Conservation (phyloP, 176 grass and related monocot genomes). For the Guadua angustifolia region DNA sequence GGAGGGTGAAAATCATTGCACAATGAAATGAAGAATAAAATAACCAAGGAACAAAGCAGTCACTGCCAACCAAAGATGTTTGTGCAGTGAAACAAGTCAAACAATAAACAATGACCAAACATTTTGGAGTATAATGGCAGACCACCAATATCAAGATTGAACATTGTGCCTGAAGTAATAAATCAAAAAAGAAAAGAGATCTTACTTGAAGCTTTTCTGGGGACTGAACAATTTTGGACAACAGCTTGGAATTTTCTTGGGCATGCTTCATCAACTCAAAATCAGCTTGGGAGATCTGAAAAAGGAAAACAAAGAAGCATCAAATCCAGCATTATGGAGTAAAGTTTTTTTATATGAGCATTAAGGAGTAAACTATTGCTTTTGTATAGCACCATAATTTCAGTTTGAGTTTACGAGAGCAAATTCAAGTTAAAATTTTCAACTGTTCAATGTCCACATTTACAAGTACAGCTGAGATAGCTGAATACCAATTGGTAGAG, state of each 20-base stretch:
- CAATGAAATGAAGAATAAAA: too few relatives aligned
- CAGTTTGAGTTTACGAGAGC: neutral
- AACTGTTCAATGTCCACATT: neutral
- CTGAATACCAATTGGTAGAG: neutral
- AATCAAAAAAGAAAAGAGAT: neutral
- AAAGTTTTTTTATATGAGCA: too few relatives aligned
- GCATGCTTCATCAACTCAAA: conserved; percentile 69
- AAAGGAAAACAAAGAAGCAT: conserved; percentile 13
- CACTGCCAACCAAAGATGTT: too few relatives aligned
- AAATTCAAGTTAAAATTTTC: neutral
- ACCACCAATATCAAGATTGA: neutral
- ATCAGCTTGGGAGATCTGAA: conserved; percentile 70
- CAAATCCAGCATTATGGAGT: neutral
- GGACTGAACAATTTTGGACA: conserved; percentile 74
- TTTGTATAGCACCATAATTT: neutral
- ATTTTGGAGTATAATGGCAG: neutral
- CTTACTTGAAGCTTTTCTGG: conserved; percentile 88
- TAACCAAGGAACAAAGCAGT: too few relatives aligned
- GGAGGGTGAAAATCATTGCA: too few relatives aligned
- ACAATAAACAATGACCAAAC: too few relatives aligned
- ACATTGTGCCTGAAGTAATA: neutral
- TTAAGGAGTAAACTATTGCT: neutral
- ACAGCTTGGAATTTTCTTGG: conserved; percentile 71
- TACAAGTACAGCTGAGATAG: neutral
- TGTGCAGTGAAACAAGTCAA: too few relatives aligned